These are phyloP conservation scores for Monilinia fructigena DNA, from an alignment of 2,329 filamentous ascomycete species.

Conservation along the genomic window DNA sequence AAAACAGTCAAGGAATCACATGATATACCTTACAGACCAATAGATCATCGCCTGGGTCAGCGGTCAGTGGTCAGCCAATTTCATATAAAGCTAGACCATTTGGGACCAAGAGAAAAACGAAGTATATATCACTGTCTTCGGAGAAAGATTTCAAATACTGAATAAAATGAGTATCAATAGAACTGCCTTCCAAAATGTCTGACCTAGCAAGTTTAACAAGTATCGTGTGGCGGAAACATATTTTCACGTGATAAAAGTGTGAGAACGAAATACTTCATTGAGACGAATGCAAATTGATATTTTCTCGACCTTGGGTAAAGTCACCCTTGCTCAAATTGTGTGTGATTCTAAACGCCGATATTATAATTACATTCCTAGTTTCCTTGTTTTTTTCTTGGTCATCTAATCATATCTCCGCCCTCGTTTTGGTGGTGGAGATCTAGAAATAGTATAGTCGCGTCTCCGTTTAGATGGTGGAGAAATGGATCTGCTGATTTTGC, in stretches of 20 bases:
- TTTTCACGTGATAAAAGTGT: background rate
- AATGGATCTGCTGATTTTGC: constrained; percentile 32
- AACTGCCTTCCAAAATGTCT: background rate
- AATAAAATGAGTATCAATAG: background rate
- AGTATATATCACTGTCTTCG: background rate
- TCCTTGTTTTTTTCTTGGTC: background rate
- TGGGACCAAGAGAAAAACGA: background rate
- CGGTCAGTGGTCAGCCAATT: background rate
- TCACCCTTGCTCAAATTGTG: background rate
- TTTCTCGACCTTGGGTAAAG: background rate
- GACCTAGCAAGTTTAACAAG: background rate
- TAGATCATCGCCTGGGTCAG: background rate
- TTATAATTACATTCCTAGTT: constrained; percentile 12
- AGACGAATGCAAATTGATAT: constrained; percentile 5
- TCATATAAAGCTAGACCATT: background rate
- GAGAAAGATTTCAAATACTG: background rate
- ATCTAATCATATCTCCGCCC: constrained; percentile 32
- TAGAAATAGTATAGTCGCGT: constrained; percentile 35
- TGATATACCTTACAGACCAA: background rate
- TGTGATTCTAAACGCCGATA: background rate
- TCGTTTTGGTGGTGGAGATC: constrained; percentile 37
- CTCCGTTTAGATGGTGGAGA: constrained; percentile 36
- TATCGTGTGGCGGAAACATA: background rate
- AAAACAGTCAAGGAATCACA: background rate
- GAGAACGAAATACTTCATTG: background rate